phyloP scores from a whole-genome alignment of 306 rosid genomes.

The Cicer yamashitae region DNA sequence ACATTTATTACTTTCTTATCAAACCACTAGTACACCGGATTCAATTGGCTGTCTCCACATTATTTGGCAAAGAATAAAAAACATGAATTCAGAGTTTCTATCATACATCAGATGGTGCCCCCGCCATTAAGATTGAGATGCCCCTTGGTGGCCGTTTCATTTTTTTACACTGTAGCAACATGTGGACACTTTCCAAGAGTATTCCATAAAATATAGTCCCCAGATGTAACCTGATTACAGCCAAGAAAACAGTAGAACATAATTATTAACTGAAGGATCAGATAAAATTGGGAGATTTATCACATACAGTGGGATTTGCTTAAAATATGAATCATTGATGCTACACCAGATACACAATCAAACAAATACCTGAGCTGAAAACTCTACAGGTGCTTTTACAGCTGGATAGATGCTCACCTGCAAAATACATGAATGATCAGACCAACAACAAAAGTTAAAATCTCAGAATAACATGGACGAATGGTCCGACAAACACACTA shows the following conservation, averaged over 20 bases:
- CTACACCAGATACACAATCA: conserved; percentile 5
- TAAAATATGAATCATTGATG: conserved; percentile 32
- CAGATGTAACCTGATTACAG: conserved; percentile 67
- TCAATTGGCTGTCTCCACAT: conserved; percentile 33
- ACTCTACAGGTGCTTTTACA: conserved; percentile 86
- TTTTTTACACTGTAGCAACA: conserved; percentile 53
- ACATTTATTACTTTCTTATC: conserved; percentile 8
- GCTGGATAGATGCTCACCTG: conserved; percentile 94
- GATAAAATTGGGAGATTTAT: not conserved
- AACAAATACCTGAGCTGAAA: conserved; percentile 76
- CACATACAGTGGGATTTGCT: conserved; percentile 16
- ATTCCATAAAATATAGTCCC: conserved; percentile 95
- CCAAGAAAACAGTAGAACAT: conserved; percentile 33
- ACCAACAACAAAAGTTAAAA: conserved; percentile 31
- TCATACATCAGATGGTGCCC: conserved; percentile 23
- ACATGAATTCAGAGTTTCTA: conserved; percentile 38
- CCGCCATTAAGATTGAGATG: conserved; percentile 33
- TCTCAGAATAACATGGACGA: not conserved
- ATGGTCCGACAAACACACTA: not conserved
- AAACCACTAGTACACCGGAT: conserved; percentile 15
- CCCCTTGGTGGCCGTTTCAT: conserved; percentile 36
- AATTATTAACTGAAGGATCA: conserved; percentile 23
- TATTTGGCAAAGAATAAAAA: conserved; percentile 23
- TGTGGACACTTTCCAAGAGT: conserved; percentile 88
- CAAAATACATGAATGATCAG: conserved; percentile 45